These are phyloP conservation scores for Penicillium pancosmium DNA, from an alignment of 495 filamentous ascomycete genomes.

Conservation along the genomic window DNA sequence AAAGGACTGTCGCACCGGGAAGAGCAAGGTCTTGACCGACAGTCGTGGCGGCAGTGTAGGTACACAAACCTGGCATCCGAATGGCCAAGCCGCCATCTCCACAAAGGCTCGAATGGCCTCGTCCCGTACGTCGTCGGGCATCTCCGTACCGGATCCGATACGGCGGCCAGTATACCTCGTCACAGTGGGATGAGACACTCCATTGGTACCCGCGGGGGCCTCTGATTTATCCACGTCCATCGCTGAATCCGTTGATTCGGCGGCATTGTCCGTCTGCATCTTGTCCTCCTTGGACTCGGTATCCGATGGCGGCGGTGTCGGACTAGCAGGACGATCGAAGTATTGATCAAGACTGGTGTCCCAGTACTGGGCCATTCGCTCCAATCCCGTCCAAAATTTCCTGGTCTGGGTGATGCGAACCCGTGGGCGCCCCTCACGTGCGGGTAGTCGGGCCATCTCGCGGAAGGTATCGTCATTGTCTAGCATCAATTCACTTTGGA, in stretches of 20 bases:
- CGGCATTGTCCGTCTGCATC: slow-evolving; percentile 28
- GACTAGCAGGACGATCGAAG: slow-evolving; percentile 40
- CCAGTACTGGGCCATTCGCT: slow-evolving; percentile 65
- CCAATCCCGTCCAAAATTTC: slow-evolving; percentile 62
- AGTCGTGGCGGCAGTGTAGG: slow-evolving; percentile 66
- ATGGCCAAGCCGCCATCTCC: slow-evolving; percentile 79
- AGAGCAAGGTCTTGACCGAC: slow-evolving; percentile 54
- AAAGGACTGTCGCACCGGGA: slow-evolving; percentile 54
- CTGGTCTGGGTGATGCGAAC: slow-evolving; percentile 57
- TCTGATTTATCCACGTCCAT: slow-evolving; percentile 41
- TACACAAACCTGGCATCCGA: slow-evolving; percentile 69
- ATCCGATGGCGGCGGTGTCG: slow-evolving; percentile 23
- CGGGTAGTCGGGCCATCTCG: slow-evolving; percentile 47
- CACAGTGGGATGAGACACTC: slow-evolving; percentile 20
- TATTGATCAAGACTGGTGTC: slow-evolving; percentile 62
- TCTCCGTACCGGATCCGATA: slow-evolving; percentile 63
- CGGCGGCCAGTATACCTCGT: slow-evolving; percentile 56
- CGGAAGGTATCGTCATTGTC: slow-evolving; percentile 62
- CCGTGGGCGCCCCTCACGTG: slow-evolving; percentile 41
- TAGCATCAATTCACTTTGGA: slow-evolving; percentile 52
- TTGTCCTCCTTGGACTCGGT: slow-evolving; percentile 17
- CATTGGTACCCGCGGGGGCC: slow-evolving; percentile 2
- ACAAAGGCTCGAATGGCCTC: slow-evolving; percentile 71
- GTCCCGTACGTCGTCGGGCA: slow-evolving; percentile 76
- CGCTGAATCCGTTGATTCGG: slow-evolving; percentile 16